Percentiles rank a stretch among this genome's conserved stretches.
Conservation (phyloP, 768 basidiomycete species). For the Candolleomyces efflorescens region DNA sequence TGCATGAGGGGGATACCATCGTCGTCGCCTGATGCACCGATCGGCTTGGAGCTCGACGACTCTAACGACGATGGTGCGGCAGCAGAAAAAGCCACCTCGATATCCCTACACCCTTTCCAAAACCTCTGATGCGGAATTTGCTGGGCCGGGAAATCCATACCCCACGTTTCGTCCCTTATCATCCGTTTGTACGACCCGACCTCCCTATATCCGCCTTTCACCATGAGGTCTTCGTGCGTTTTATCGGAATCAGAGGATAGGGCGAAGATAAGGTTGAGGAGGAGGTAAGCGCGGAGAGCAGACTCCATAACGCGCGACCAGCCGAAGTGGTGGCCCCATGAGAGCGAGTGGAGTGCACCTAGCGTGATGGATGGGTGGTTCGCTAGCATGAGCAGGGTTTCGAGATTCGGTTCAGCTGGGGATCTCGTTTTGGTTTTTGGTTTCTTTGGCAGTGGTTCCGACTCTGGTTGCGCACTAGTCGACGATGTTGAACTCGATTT, state of each 20-base stretch:
- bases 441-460: no score
- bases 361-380: slow-evolving; percentile 31
- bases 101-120: slow-evolving; percentile 6
- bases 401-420: not conserved
- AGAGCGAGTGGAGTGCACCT: slow-evolving; percentile 16
- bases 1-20: not conserved
- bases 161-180: slow-evolving; percentile 8
- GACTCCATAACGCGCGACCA: slow-evolving; percentile 25
- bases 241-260: no score
- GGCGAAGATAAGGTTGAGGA: slow-evolving; percentile 26
- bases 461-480: no score
- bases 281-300: slow-evolving; percentile 29
- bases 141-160: slow-evolving; percentile 28
- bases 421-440: no score
- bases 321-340: slow-evolving; percentile 30
- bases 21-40: not conserved
- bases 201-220: slow-evolving; percentile 21
- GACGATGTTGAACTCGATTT: no score
- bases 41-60: no score
- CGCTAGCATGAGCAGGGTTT: slow-evolving; percentile 29
- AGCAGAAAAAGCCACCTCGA: no score
- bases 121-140: slow-evolving; percentile 26
- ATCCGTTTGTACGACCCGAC: slow-evolving; percentile 16
- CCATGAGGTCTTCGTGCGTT: no score
- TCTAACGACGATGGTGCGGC: no score